Percentiles rank a stretch among this genome's conserved stretches.
These are phyloP conservation scores for Mesotaenium endlicherianum DNA, from an alignment of 139 green algal genomes.

Conservation along the genomic window DNA sequence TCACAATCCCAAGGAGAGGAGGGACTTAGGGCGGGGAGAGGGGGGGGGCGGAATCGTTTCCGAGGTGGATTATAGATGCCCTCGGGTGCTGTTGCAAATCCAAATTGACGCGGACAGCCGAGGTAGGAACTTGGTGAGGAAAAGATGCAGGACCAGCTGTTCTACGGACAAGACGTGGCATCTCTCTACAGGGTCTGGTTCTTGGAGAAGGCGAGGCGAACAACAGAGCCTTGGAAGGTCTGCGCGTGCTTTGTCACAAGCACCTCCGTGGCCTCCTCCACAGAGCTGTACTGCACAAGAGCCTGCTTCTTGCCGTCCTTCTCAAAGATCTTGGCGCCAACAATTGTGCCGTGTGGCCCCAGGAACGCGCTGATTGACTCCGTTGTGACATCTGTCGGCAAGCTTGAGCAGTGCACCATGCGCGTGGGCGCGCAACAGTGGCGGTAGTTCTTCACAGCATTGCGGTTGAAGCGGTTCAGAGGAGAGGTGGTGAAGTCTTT, in stretches of 20 bases:
- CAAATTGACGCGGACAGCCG: no score
- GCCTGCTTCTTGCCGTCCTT: conserved; percentile 54
- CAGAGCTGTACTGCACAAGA: conserved; percentile 30
- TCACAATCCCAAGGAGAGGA: no score
- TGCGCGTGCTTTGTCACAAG: conserved; percentile 30
- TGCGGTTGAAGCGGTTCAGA: conserved; percentile 52
- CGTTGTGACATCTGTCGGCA: conserved; percentile 29
- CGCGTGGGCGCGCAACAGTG: conserved; percentile 45
- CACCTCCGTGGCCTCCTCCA: conserved; percentile 31
- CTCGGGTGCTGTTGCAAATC: no score
- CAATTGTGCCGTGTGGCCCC: conserved; percentile 27
- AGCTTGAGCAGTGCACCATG: conserved; percentile 46
- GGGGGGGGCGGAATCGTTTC: no score
- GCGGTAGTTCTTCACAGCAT: conserved; percentile 48
- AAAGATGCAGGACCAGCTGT: no score
- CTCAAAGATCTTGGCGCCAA: conserved; percentile 45
- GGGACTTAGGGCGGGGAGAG: no score
- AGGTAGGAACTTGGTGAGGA: no score
- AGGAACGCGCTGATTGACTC: conserved; percentile 40
- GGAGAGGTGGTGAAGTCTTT: conserved; percentile 40
- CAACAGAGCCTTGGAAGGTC: conserved; percentile 8
- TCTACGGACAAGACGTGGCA: no score
- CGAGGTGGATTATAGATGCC: no score
- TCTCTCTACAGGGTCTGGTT: conserved; percentile 7
- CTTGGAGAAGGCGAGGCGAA: conserved; percentile 52